Base-by-base conservation (phyloP, 208 protist genomes). In the Leptomonas seymouri region DNA sequence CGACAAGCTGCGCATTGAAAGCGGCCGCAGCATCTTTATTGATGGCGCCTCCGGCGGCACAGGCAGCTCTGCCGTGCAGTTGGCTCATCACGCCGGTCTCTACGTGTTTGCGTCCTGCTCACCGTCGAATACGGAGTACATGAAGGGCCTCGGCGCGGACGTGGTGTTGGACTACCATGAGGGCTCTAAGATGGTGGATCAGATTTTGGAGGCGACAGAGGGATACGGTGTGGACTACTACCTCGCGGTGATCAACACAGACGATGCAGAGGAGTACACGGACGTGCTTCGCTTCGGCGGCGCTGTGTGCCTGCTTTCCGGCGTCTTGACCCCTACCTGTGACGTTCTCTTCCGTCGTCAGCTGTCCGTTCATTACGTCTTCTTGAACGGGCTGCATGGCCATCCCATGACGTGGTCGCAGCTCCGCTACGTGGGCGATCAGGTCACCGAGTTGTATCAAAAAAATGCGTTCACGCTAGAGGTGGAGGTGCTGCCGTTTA, bases 151-250 rank as follows among this genome's bases (percentile, higher is more conserved):
- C 8, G 86, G 86, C 25, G 91, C 88, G 3, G 81, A 96, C 48
- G 64, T 70, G 44, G 84, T 91, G 20, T 44, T 96, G 31, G 85
- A 94, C 69, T 90, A 93, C 71, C 55, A 89, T 72, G 30, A 73
- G 25, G 23, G 71, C 54, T 41, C 46, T 34, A 34, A 31, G 62
- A 91, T 78, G 74, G 36, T 75, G n/a, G 70, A 75, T 42, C 27
- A 67, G 21, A 68, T 75, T 34, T 21, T 75, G 34, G 70, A 55
- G 15, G 70, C 44, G 23, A 75, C 70, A 36, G 61, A 68, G 25
- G 70, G 54, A 14, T 31, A 48, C 49, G 91, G 91, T 16, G 88
- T 94, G 14, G 91, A 96, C 62, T 96, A 89, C 71, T 69, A 93
- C 23, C 65, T 96, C 51, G 88, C 92, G 48, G 57, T 74, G 14